Evolutionary conservation across 2,329 filamentous ascomycete species (phyloP).

Genomic region (Phyllosticta citrichinensis): DNA sequence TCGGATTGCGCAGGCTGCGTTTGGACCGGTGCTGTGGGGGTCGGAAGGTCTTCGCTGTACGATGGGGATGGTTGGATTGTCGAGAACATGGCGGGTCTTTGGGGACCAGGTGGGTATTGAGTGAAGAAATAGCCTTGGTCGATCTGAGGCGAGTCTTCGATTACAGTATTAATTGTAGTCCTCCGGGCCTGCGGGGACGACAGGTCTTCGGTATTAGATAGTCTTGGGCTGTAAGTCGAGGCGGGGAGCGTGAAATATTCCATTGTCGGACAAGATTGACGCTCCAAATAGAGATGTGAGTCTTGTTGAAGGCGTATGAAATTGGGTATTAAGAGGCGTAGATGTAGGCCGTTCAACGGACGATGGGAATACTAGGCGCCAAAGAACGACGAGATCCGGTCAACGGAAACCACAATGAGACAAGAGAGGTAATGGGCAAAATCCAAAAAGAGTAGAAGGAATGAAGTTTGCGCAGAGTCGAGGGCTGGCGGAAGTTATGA

Average conservation of each 20-base stretch:
- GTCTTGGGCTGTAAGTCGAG: constrained; percentile 41
- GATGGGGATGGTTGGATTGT: constrained; percentile 35
- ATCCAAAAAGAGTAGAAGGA: constrained; percentile 6
- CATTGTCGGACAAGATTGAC: constrained; percentile 23
- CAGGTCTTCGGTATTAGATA: constrained; percentile 11
- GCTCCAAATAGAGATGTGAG: constrained; percentile 1
- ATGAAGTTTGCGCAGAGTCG: neutral
- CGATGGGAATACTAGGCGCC: neutral
- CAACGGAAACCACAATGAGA: constrained; percentile 1
- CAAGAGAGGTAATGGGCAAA: constrained; percentile 4
- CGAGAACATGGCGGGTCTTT: constrained; percentile 23
- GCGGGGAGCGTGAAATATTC: constrained; percentile 38
- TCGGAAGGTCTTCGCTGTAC: constrained; percentile 54
- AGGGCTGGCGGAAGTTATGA: constrained; percentile 4
- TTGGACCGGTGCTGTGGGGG: constrained; percentile 50
- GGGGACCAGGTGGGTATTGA: constrained; percentile 4
- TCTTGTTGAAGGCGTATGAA: neutral
- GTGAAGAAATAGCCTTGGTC: constrained; percentile 7
- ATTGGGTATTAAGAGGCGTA: constrained; percentile 2
- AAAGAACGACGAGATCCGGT: neutral
- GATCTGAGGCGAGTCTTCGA: constrained; percentile 41
- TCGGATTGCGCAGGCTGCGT: constrained; percentile 37
- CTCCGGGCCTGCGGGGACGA: constrained; percentile 47
- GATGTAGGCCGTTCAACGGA: neutral
- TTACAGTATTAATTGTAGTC: constrained; percentile 53